These are phyloP conservation scores for Metschnikowia similis DNA, from an alignment of 805 yeast genomes.

Conservation along the genomic window DNA sequence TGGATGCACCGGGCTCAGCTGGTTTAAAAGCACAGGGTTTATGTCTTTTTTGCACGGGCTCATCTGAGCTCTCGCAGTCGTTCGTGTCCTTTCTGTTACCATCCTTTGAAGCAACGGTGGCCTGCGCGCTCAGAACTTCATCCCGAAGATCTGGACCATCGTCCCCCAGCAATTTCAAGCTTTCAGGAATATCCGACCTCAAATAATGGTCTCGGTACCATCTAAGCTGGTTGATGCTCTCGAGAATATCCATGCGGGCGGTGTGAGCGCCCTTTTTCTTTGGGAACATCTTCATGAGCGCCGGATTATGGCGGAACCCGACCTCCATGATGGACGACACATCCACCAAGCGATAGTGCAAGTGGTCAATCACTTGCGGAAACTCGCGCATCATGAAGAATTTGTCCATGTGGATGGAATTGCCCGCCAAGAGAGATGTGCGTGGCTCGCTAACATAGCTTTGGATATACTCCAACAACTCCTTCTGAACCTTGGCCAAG, in stretches of 20 bases:
- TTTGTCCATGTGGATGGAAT: constrained; percentile 87
- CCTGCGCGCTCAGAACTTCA: neutral
- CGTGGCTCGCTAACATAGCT: constrained; percentile 48
- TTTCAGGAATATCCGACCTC: constrained; percentile 18
- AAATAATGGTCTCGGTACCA: constrained; percentile 74
- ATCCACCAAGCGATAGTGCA: constrained; percentile 78
- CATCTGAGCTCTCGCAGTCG: neutral
- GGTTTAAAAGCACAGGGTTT: neutral
- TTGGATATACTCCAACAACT: constrained; percentile 58
- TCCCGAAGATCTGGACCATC: neutral
- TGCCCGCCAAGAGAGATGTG: constrained; percentile 81
- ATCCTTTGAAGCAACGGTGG: neutral
- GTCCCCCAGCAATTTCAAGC: neutral
- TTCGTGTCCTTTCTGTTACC: neutral
- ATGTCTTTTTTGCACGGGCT: neutral
- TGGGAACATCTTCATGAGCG: constrained; percentile 53
- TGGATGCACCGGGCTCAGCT: neutral
- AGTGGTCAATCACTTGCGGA: constrained; percentile 62
- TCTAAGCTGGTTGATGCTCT: constrained; percentile 76
- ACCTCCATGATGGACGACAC: constrained; percentile 85
- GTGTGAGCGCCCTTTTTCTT: constrained; percentile 72
- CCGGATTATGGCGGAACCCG: constrained; percentile 71
- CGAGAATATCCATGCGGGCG: constrained; percentile 82
- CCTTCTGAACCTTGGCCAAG: constrained; percentile 56
- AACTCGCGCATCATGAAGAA: constrained; percentile 79